Conservation (phyloP, 352 stramenopile species). For the Phytophthora europaea region DNA sequence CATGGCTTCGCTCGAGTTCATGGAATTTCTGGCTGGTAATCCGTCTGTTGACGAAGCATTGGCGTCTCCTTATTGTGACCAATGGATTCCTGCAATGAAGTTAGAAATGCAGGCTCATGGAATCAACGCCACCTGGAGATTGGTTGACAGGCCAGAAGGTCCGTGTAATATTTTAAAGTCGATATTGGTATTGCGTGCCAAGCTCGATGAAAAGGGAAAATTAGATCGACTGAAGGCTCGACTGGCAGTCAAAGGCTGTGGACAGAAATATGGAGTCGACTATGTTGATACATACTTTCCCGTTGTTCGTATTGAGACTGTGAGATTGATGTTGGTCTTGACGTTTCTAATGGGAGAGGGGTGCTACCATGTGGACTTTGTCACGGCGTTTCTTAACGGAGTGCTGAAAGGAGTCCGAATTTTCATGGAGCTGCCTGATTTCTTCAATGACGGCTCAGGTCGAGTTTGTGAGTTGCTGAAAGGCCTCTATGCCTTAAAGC, state of each 20-base stretch:
- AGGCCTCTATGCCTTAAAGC: background rate
- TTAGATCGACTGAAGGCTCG: slow-evolving; percentile 2
- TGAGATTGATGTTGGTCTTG: background rate
- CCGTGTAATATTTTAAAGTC: slow-evolving; percentile 3
- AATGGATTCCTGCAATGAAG: slow-evolving; percentile 28
- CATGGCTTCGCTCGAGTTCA: too few relatives aligned
- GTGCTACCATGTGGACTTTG: background rate
- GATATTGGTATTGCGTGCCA: background rate
- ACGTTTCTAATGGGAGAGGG: background rate
- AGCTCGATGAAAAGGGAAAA: slow-evolving; percentile 5
- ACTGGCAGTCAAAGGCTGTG: slow-evolving; percentile 3
- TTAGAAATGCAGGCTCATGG: background rate
- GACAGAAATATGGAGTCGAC: slow-evolving; percentile 8
- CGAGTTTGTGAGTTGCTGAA: background rate
- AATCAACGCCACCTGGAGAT: slow-evolving; percentile 7
- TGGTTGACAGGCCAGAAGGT: slow-evolving; percentile 18
- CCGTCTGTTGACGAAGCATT: background rate
- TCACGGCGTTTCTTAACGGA: background rate
- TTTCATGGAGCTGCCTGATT: background rate
- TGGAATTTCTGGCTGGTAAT: background rate
- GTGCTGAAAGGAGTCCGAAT: background rate
- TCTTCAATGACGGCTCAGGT: background rate
- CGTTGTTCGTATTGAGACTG: background rate
- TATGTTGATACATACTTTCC: slow-evolving; percentile 10
- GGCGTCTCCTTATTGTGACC: too few relatives aligned